These are phyloP conservation scores for Linnemannia zychae DNA, from an alignment of 192 early-diverging fungal genomes.

Conservation along the genomic window DNA sequence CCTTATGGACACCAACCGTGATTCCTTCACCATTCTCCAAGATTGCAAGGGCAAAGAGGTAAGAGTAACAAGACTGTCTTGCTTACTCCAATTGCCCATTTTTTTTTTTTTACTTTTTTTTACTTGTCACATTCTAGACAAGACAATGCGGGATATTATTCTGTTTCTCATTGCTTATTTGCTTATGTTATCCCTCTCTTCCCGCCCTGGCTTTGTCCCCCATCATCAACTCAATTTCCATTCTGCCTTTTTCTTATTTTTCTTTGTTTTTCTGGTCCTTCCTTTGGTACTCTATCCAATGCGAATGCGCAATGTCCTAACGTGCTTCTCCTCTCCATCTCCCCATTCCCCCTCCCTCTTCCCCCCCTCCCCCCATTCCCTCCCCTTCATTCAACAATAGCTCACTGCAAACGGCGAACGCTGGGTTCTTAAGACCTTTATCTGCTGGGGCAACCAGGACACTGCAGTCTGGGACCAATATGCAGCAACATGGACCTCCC, in stretches of 20 bases:
- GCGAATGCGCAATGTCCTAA: neutral
- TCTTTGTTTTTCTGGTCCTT: neutral
- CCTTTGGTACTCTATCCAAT: neutral
- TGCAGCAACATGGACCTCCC: conserved; percentile 18
- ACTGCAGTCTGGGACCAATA: conserved; percentile 23
- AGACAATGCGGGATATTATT: neutral
- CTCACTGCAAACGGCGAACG: conserved; percentile 36
- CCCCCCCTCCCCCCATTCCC: conserved; percentile 10
- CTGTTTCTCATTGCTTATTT: neutral
- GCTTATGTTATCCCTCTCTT: neutral
- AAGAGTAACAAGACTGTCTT: neutral
- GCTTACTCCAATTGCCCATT: neutral
- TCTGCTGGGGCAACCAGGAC: conserved; percentile 37
- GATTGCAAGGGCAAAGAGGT: conserved; percentile 59
- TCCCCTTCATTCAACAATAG: neutral
- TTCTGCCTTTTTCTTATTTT: neutral
- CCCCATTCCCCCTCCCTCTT: neutral
- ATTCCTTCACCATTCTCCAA: conserved; percentile 56
- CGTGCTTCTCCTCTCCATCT: neutral
- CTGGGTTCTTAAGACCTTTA: conserved; percentile 51
- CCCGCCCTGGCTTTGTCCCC: neutral
- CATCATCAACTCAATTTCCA: neutral
- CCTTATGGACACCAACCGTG: conserved; percentile 54
- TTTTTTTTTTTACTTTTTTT: neutral
- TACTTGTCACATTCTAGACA: no score